Evolutionary conservation across 345 rosid genomes (phyloP).

Genomic region (Arabidopsis suecica): DNA sequence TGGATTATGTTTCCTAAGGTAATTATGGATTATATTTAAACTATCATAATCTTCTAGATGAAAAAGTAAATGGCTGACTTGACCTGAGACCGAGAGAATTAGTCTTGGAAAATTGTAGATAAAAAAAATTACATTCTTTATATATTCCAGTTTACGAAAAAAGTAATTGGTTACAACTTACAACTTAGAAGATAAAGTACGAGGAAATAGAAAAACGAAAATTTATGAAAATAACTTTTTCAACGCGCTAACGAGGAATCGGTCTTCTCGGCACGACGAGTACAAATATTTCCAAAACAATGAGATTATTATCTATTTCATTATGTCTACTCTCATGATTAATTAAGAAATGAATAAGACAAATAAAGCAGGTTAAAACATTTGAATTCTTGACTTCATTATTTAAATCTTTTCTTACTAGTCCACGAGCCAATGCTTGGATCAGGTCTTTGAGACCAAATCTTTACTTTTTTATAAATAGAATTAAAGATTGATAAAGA

Average conservation of each 20-base stretch:
- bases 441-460: conserved; percentile 21
- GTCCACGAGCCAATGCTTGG: conserved; percentile 22
- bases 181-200: conserved; percentile 19
- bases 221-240: conserved; percentile 9
- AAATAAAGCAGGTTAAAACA: conserved; percentile 29
- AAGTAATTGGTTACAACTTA: background rate
- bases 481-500: background rate
- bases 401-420: conserved; percentile 3
- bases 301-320: background rate
- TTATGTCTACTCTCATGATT: background rate
- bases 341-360: conserved; percentile 22
- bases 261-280: conserved; percentile 37
- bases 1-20: conserved; percentile 4
- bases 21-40: background rate
- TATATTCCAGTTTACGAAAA: background rate
- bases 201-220: background rate
- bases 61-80: conserved; percentile 33
- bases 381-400: conserved; percentile 14
- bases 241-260: conserved; percentile 39
- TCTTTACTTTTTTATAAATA: background rate
- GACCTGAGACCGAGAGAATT: conserved; percentile 28
- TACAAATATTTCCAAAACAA: background rate
- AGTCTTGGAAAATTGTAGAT: background rate
- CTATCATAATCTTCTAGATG: conserved; percentile 40
- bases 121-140: background rate